Conservation (phyloP, 2,329 filamentous ascomycete genomes). For the Penicillium occitanis region DNA sequence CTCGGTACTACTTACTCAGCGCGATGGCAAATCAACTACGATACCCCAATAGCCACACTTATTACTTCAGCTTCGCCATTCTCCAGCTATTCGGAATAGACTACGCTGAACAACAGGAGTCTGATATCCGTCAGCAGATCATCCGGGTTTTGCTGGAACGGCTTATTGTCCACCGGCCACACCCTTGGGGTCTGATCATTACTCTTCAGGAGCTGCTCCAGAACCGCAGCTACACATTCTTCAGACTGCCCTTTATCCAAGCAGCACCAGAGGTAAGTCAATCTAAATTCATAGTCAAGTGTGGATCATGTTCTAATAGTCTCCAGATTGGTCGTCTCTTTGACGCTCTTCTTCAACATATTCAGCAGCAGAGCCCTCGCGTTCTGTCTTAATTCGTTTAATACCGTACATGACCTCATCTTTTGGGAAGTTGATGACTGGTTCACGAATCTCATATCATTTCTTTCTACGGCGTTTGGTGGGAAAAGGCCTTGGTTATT, state of each 20-base stretch:
- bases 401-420: conserved; percentile 18
- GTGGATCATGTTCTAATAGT: conserved; percentile 4
- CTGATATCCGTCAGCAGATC: conserved; percentile 84
- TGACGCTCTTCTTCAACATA: conserved; percentile 47
- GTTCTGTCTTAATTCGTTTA: conserved; percentile 28
- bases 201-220: conserved; percentile 87
- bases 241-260: conserved; percentile 90
- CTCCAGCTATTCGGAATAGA: conserved; percentile 82
- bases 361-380: conserved; percentile 51
- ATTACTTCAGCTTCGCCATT: conserved; percentile 85
- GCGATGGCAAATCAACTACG: conserved; percentile 90
- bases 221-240: conserved; percentile 88
- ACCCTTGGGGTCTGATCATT: conserved; percentile 92
- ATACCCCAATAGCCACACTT: conserved; percentile 83
- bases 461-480: conserved; percentile 19
- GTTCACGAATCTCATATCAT: conserved; percentile 20
- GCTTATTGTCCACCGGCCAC: conserved; percentile 82
- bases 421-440: conserved; percentile 21
- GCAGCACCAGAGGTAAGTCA: conserved; percentile 73
- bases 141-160: conserved; percentile 85
- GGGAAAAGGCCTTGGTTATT: conserved; percentile 8
- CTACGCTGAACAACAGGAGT: conserved; percentile 66
- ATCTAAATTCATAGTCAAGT: not conserved
- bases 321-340: conserved; percentile 46
- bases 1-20: conserved; percentile 78